Evolutionary conservation across 345 rosid genomes (phyloP), one percentile per base, ranked within the genome.

Genomic region (Physaria fendleri): DNA sequence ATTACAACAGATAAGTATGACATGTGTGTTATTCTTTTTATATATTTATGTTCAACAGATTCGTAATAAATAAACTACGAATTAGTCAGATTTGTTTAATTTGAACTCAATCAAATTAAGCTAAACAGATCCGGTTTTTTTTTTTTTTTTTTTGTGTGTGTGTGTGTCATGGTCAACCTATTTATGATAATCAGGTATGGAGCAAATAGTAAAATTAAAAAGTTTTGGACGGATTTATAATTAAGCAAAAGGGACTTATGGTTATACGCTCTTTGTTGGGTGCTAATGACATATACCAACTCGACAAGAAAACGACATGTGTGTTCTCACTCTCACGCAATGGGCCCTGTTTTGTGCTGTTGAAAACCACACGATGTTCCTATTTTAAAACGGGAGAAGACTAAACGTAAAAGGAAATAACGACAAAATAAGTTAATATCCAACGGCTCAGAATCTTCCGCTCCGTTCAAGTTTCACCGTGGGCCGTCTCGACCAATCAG

Each of bases 281-380:
- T 70, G 65, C 65, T 69, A 56, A 56, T 41, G 69, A 70, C 74
- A 63, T 64, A 70, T 70, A 70, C 69, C 74, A 70, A 70, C 74
- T 70, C 69, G 53, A 70, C 65, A 62, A 2, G 74, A 70, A 48
- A 70, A 70, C 41, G 74, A 70, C 74, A 70, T 56, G 69, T 70
- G 64, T 55, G 59, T 48, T 70, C 40, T 70, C 64, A 48, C 40
- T 15, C 64, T 56, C 18, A 44, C 5, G 58, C 52, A 62, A 56
- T 55, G 74, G 64, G 15, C 64, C 74, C 64, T 24, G 74, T 70
- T 70, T 70, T 55, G 62, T 2, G 12, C 53, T 24, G 40, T 56
- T 17, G 15, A 18, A 56, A 70, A 70, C 65, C 46, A 63, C 74
- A 70, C 69, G 74, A 23, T 70, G 69, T 70, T 39, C 64, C 6